Percentiles rank a stretch among this genome's conserved stretches.
Conservation (phyloP, 495 filamentous ascomycete genomes). For the Lentithecium fluviatile region DNA sequence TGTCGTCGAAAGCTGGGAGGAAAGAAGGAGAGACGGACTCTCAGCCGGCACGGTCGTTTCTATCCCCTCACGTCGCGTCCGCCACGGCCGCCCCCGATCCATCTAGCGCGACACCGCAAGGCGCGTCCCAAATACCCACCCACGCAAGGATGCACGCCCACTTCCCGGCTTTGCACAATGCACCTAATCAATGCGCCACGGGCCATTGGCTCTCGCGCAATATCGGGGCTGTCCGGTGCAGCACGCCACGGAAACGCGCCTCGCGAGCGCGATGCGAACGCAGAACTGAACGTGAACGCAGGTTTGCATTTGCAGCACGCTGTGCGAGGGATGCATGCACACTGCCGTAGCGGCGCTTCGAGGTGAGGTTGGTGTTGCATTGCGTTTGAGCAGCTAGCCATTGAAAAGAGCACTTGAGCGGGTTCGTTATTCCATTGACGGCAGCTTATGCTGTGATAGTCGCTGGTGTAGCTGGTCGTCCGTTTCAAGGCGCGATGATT, state of each 20-base stretch:
- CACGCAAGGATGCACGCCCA: conserved; percentile 8
- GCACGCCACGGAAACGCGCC: conserved; percentile 30
- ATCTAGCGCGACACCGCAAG: conserved; percentile 16
- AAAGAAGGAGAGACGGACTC: too few relatives aligned
- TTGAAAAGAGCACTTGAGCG: too few relatives aligned
- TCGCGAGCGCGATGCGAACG: conserved; percentile 29
- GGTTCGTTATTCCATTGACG: too few relatives aligned
- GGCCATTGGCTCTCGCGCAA: conserved; percentile 23
- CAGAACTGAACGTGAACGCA: conserved; percentile 4
- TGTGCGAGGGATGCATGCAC: neutral
- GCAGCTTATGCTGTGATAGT: too few relatives aligned
- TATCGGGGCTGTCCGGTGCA: neutral
- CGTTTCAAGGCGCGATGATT: conserved; percentile 22
- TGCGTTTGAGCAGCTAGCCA: too few relatives aligned
- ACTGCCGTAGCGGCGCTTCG: neutral
- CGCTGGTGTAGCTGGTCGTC: too few relatives aligned
- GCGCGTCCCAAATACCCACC: neutral
- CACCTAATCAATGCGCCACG: conserved; percentile 28
- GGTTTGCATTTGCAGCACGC: neutral
- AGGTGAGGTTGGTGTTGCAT: conserved; percentile 5
- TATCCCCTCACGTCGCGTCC: neutral
- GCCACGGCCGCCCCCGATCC: conserved; percentile 10
- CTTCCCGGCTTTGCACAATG: neutral
- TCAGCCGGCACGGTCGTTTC: too few relatives aligned
- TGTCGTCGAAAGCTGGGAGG: too few relatives aligned